Percentiles rank a stretch among this genome's conserved stretches.
These are phyloP conservation scores for Venturiaceae sp. DNA, from an alignment of 2,329 filamentous ascomycete species.

Conservation along the genomic window DNA sequence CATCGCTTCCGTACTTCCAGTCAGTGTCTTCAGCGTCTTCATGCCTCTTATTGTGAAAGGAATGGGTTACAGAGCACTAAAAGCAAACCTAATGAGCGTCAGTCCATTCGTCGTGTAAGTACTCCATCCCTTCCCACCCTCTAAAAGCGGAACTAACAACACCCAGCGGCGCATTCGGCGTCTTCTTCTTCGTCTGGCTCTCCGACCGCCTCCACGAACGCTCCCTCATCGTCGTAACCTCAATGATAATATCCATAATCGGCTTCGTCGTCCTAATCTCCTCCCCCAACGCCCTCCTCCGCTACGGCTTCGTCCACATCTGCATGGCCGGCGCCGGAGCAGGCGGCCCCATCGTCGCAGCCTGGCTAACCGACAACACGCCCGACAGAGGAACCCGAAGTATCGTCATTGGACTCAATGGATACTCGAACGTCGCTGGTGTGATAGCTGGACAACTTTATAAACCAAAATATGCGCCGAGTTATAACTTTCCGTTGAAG, in stretches of 20 bases:
- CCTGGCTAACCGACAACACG: conserved; percentile 46
- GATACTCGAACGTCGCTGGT: conserved; percentile 38
- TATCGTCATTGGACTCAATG: conserved; percentile 44
- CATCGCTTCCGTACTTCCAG: conserved; percentile 49
- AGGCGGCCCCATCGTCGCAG: conserved; percentile 42
- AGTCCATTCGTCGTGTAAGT: conserved; percentile 36
- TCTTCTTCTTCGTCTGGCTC: conserved; percentile 38
- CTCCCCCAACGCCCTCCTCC: not conserved
- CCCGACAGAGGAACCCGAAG: conserved; percentile 43
- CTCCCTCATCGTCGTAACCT: conserved; percentile 28
- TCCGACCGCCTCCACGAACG: conserved; percentile 36
- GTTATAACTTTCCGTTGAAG: conserved; percentile 33
- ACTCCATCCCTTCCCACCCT: not conserved
- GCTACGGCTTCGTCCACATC: conserved; percentile 37
- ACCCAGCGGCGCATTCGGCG: conserved; percentile 38
- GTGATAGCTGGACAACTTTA: conserved; percentile 34
- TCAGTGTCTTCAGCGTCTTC: conserved; percentile 54
- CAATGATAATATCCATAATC: not conserved
- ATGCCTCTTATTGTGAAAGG: conserved; percentile 51
- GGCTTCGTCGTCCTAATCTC: not conserved
- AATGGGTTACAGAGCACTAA: conserved; percentile 35
- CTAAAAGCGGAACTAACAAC: conserved; percentile 17
- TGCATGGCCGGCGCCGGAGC: conserved; percentile 40
- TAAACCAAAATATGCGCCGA: conserved; percentile 28
- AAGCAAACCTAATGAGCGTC: conserved; percentile 53